Conservation (phyloP, 192 early-diverging fungal genomes). For the Coemansia sp. region DNA sequence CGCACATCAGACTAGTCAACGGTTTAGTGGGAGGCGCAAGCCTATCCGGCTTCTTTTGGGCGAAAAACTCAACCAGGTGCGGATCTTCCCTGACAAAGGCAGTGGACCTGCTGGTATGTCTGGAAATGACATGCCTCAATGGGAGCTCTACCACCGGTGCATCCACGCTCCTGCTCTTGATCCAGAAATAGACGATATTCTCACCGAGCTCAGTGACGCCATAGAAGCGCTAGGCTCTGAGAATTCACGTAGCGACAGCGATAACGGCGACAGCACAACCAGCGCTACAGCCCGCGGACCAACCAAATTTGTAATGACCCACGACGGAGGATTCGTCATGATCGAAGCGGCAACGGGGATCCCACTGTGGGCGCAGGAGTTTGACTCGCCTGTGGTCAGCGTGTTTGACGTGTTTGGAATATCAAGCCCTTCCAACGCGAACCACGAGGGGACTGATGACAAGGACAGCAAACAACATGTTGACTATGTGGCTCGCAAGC, state of each 20-base stretch:
- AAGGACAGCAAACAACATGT: neutral
- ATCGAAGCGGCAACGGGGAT: constrained; percentile 45
- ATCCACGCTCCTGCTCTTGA: constrained; percentile 37
- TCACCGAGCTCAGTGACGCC: constrained; percentile 59
- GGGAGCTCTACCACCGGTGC: constrained; percentile 49
- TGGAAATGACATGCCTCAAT: constrained; percentile 18
- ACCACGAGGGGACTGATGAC: neutral
- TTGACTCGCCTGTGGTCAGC: constrained; percentile 57
- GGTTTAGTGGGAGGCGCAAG: constrained; percentile 3
- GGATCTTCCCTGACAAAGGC: constrained; percentile 24
- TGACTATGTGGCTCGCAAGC: constrained; percentile 36
- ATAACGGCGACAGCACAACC: constrained; percentile 18
- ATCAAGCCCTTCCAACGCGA: constrained; percentile 16
- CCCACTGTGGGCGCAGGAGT: constrained; percentile 58
- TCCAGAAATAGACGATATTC: constrained; percentile 32
- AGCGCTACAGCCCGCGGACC: constrained; percentile 16
- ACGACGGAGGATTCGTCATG: constrained; percentile 45
- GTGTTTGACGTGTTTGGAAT: constrained; percentile 62
- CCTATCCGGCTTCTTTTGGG: constrained; percentile 33
- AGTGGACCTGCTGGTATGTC: neutral
- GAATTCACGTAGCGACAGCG: constrained; percentile 18
- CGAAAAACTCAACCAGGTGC: constrained; percentile 39
- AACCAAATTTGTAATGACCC: constrained; percentile 49
- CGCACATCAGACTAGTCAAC: constrained; percentile 31
- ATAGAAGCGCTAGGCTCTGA: constrained; percentile 54